Percentiles rank a stretch among this genome's conserved stretches.
phyloP scores from a whole-genome alignment of 106 monocot genomes.

The Allium sativum region DNA sequence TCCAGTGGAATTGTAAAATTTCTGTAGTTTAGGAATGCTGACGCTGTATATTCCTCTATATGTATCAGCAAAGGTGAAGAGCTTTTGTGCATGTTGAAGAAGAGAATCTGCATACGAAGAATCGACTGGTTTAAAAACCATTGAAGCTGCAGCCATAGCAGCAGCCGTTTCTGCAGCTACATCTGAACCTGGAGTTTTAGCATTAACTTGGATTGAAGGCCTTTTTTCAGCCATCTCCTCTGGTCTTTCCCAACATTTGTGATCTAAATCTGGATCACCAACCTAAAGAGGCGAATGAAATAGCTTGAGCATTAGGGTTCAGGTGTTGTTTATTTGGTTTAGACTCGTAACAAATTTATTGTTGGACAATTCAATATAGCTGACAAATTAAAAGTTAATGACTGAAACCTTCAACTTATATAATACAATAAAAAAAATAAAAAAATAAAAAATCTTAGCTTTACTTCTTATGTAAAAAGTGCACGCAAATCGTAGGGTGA shows the following conservation, averaged over 20 bases:
- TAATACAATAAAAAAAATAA: too few relatives aligned
- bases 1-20: conserved; percentile 81
- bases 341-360: too few relatives aligned
- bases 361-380: too few relatives aligned
- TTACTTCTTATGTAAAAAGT: too few relatives aligned
- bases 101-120: conserved; percentile 61
- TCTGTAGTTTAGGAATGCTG: conserved; percentile 60
- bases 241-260: conserved; percentile 96
- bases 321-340: too few relatives aligned
- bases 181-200: conserved; percentile 65
- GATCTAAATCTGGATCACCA: conserved; percentile 84
- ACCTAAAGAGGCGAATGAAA: conserved; percentile 30
- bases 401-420: too few relatives aligned
- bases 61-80: conserved; percentile 85
- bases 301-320: neutral
- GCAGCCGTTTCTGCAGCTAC: conserved; percentile 95
- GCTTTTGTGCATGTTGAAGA: conserved; percentile 71
- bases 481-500: too few relatives aligned
- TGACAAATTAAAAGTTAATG: too few relatives aligned
- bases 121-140: conserved; percentile 60
- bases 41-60: conserved; percentile 57
- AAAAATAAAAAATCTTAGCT: too few relatives aligned
- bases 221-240: conserved; percentile 81
- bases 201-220: conserved; percentile 57
- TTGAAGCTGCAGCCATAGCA: conserved; percentile 85